Base-by-base conservation (phyloP, 2,329 filamentous ascomycete species). In the Biscogniauxia marginata region DNA sequence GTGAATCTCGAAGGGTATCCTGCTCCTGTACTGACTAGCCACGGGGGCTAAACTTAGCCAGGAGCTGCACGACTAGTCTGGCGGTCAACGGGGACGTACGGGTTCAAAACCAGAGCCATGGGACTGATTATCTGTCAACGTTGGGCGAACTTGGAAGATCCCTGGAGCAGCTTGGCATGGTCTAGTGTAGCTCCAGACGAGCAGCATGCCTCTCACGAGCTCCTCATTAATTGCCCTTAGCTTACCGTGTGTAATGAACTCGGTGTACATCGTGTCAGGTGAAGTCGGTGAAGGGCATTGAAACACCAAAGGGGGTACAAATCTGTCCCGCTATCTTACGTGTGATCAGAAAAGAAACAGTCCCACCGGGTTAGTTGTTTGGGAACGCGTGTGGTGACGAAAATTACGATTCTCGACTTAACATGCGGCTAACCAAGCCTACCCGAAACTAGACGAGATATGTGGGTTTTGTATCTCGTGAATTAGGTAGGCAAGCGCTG, bases 111-210 rank as follows among this genome's bases (percentile, higher is more conserved):
- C 30, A 56, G 52, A 55, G 34, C 55, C 50, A 60, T 62, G 59
- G 48, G 30, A 50, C 58, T 53, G 49, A 50, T 59, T 39, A 62
- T 48, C 59, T 62, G 61, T 63, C 61, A 60, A 52, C 21, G 16
- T 46, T 30, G 23, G 21, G 34, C 3, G 46, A 59, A 49, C 52
- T 51, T 58, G 57, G 57, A 58, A 62, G 52, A 60, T 57, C 57
- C 61, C 50, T 44, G 39, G 22, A 39, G 30, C 30, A 39, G 30
- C 30, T 39, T 39, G 30, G 30, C 30, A 9, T n/a, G 13, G 30
- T 39, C 30, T 39, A 16, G 13, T 39, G 7, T 39, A n/a, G 30
- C 30, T 39, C 30, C n/a, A 39, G 30, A 39, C 9, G n/a, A 39
- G 6, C 13, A 39, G 5, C 30, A 39, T 9, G 30, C 13, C 30